phyloP scores from a whole-genome alignment of 257 asterid species.

The Forsythia viridissima region DNA sequence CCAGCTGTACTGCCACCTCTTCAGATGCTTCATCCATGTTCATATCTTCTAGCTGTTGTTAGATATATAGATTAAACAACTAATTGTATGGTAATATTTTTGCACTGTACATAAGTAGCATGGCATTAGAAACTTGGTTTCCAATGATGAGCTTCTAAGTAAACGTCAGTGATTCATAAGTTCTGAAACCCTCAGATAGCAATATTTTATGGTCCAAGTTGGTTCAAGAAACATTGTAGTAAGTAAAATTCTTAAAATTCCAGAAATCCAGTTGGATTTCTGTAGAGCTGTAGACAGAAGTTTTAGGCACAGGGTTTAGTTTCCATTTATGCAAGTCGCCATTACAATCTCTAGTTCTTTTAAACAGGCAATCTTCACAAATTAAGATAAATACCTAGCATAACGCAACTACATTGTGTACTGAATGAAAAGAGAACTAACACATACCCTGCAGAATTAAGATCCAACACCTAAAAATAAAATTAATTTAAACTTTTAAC shows the following conservation, averaged over 20 bases:
- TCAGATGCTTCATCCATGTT: slow-evolving; percentile 91
- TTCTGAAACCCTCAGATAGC: slow-evolving; percentile 7
- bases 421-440: background rate
- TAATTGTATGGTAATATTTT: background rate
- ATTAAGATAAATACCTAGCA: background rate
- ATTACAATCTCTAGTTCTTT: background rate
- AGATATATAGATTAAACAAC: slow-evolving; percentile 22
- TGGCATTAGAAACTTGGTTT: background rate
- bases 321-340: background rate
- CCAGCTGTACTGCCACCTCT: slow-evolving; percentile 85
- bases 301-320: background rate
- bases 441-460: background rate
- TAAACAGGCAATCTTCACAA: background rate
- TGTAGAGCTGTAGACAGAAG: background rate
- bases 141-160: background rate
- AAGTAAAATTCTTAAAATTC: background rate
- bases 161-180: background rate
- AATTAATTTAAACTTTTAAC: no score
- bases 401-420: background rate
- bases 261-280: background rate
- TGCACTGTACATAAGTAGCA: background rate
- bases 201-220: background rate
- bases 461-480: background rate
- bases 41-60: slow-evolving; percentile 82
- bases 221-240: background rate